phyloP scores from a whole-genome alignment of 108 stramenopile species.

The Cyclostephanos tholiformis region DNA sequence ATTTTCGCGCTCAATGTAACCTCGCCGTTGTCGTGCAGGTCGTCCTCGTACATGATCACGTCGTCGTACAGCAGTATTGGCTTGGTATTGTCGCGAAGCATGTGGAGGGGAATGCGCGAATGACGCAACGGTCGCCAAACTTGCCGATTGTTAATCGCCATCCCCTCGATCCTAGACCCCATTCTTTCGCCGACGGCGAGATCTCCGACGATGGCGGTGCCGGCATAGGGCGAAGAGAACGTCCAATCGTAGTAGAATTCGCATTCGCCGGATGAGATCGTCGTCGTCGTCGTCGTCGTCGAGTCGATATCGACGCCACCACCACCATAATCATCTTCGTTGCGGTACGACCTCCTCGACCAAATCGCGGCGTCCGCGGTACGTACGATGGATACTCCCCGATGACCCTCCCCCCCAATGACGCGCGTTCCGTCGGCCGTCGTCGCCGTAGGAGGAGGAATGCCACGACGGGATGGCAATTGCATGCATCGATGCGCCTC shows the following conservation, averaged over 20 bases:
- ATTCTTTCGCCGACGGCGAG: neutral
- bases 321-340: conserved; percentile 8
- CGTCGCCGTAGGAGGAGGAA: neutral
- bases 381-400: conserved; percentile 67
- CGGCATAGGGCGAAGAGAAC: conserved; percentile 70
- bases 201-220: neutral
- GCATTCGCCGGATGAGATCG: neutral
- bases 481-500: conserved; percentile 62
- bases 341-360: conserved; percentile 32
- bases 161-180: neutral
- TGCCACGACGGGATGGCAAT: conserved; percentile 6
- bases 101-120: conserved; percentile 57
- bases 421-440: neutral
- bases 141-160: conserved; percentile 18
- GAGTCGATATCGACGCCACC: too few relatives aligned
- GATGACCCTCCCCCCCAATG: conserved; percentile 14
- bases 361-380: conserved; percentile 66
- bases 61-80: conserved; percentile 81
- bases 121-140: conserved; percentile 49
- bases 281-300: neutral
- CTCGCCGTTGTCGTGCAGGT: conserved; percentile 83
- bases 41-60: conserved; percentile 71
- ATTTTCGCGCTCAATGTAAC: conserved; percentile 64
- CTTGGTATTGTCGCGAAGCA: conserved; percentile 62
- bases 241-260: conserved; percentile 86